phyloP scores from a whole-genome alignment of 2,329 filamentous ascomycete species.

The Aschersonia sp. region DNA sequence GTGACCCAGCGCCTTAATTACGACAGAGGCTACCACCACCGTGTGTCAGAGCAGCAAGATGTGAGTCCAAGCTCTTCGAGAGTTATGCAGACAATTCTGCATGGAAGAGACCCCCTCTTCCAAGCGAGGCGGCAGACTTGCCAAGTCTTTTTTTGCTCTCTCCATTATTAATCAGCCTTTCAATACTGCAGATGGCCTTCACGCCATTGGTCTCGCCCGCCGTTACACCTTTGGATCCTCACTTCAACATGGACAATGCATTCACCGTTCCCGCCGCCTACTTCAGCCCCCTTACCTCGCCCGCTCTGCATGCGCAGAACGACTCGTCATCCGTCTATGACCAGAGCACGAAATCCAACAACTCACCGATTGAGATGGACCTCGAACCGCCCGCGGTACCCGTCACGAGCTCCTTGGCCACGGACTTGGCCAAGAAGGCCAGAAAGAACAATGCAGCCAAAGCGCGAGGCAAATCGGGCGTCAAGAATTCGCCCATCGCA shows the following conservation, averaged over 20 bases:
- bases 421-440: constrained; percentile 35
- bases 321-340: constrained; percentile 32
- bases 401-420: constrained; percentile 21
- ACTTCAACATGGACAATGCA: constrained; percentile 44
- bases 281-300: constrained; percentile 73
- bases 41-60: constrained; percentile 56
- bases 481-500: constrained; percentile 59
- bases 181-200: constrained; percentile 46
- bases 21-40: constrained; percentile 47
- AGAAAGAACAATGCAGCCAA: constrained; percentile 38
- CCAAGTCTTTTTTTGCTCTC: no score
- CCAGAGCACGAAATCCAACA: constrained; percentile 28
- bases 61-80: constrained; percentile 19
- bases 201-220: constrained; percentile 75
- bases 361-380: constrained; percentile 44
- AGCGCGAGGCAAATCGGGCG: constrained; percentile 33
- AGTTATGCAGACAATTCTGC: not conserved
- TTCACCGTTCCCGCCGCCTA: constrained; percentile 57
- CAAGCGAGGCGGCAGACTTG: not conserved
- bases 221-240: constrained; percentile 62
- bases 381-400: constrained; percentile 26
- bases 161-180: not conserved
- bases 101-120: not conserved
- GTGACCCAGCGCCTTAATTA: constrained; percentile 43
- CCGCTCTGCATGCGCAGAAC: constrained; percentile 60